A percentile compares a stretch with the other conserved stretches of the same genome.
Conservation (phyloP, 306 rosid species). For the Fragaria iinumae region DNA sequence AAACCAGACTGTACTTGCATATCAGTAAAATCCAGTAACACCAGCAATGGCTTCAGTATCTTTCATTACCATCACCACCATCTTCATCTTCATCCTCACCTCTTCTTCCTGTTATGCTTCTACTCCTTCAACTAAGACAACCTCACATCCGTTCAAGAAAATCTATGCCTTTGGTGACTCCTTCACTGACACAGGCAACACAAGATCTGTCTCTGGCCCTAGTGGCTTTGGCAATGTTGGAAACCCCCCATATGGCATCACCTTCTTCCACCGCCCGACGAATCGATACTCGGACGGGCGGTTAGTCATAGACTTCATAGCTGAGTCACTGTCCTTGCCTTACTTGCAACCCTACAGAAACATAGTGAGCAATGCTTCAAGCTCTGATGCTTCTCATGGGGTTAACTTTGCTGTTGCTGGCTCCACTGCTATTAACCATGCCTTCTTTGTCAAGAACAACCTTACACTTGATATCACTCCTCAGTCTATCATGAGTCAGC, state of each 20-base stretch:
- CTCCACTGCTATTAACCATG: slow-evolving; percentile 73
- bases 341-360: slow-evolving; percentile 59
- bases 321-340: slow-evolving; percentile 71
- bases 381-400: slow-evolving; percentile 40
- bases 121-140: slow-evolving; percentile 15
- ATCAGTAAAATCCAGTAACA: background rate
- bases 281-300: slow-evolving; percentile 90
- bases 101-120: slow-evolving; percentile 17
- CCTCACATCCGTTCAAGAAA: slow-evolving; percentile 54
- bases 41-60: slow-evolving; percentile 33
- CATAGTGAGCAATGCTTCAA: slow-evolving; percentile 20
- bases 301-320: slow-evolving; percentile 76
- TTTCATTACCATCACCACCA: slow-evolving; percentile 11
- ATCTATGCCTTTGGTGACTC: slow-evolving; percentile 92
- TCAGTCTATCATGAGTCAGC: slow-evolving; percentile 71
- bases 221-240: slow-evolving; percentile 78
- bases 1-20: background rate
- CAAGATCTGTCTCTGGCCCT: slow-evolving; percentile 63
- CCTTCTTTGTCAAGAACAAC: slow-evolving; percentile 73
- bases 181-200: slow-evolving; percentile 95
- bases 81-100: slow-evolving; percentile 34
- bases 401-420: slow-evolving; percentile 94
- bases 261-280: slow-evolving; percentile 81
- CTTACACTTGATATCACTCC: slow-evolving; percentile 68
- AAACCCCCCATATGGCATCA: slow-evolving; percentile 65